phyloP scores from a whole-genome alignment of 2,329 filamentous ascomycete species.

The Nannizzia gypsea region DNA sequence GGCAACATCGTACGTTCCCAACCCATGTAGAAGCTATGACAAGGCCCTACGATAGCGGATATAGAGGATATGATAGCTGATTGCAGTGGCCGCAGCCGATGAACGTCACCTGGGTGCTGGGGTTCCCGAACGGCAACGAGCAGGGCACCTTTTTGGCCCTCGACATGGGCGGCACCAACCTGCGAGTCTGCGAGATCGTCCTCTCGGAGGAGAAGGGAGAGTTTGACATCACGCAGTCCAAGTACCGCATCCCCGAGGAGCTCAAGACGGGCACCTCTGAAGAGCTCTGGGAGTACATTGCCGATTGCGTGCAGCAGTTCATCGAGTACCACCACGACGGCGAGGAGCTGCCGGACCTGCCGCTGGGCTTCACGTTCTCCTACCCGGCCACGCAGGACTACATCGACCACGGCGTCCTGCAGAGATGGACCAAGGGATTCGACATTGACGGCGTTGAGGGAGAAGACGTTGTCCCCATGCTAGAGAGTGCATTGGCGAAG shows the following conservation, averaged over 20 bases:
- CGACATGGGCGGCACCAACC: slow-evolving; percentile 93
- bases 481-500: slow-evolving; percentile 64
- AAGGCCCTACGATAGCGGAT: too few relatives aligned
- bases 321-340: slow-evolving; percentile 69
- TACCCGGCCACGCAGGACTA: slow-evolving; percentile 89
- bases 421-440: slow-evolving; percentile 96
- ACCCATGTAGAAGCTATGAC: not conserved
- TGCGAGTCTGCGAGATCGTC: slow-evolving; percentile 82
- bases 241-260: slow-evolving; percentile 89
- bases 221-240: slow-evolving; percentile 90
- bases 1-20: slow-evolving; percentile 68
- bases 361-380: slow-evolving; percentile 90
- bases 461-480: slow-evolving; percentile 76
- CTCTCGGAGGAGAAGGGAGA: slow-evolving; percentile 77
- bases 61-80: not conserved
- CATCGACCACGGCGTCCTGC: slow-evolving; percentile 82
- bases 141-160: slow-evolving; percentile 78
- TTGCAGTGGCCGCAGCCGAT: slow-evolving; percentile 55
- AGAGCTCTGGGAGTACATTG: slow-evolving; percentile 89
- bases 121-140: slow-evolving; percentile 74
- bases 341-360: slow-evolving; percentile 49
- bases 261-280: slow-evolving; percentile 74
- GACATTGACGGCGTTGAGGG: slow-evolving; percentile 89
- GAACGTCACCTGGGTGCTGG: slow-evolving; percentile 96
- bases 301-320: slow-evolving; percentile 84